Evolutionary conservation across 352 stramenopile species (phyloP).

Genomic region (Plasmopara halstedii): DNA sequence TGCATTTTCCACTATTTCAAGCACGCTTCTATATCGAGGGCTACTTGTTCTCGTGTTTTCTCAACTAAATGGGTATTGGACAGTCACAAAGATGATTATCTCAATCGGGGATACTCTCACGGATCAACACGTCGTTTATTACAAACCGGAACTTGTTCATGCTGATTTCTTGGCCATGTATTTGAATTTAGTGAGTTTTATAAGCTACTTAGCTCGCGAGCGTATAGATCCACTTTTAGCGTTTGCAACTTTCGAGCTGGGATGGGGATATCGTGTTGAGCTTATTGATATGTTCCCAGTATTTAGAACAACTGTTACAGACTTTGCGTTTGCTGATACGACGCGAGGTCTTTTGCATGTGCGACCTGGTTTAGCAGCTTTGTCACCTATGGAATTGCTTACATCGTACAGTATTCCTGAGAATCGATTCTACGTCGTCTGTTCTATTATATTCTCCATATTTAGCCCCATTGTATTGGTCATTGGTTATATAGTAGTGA

Average conservation of each 20-base stretch:
- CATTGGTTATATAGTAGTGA: conserved; percentile 13
- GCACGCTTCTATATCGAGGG: conserved; percentile 17
- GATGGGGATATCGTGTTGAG: conserved; percentile 11
- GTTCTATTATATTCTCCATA: conserved; percentile 15
- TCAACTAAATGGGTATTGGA: conserved; percentile 31
- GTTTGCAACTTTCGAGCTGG: conserved; percentile 14
- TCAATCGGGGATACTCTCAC: conserved; percentile 9
- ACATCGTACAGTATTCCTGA: conserved; percentile 15
- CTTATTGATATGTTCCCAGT: conserved; percentile 6
- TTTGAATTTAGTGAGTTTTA: conserved; percentile 8
- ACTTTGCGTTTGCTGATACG: conserved; percentile 12
- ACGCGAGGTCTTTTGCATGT: conserved; percentile 8
- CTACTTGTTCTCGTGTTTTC: conserved; percentile 18
- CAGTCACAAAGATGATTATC: conserved; percentile 27
- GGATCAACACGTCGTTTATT: conserved; percentile 1
- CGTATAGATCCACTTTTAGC: conserved; percentile 22
- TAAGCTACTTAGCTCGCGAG: conserved; percentile 22
- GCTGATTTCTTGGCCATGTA: conserved; percentile 26
- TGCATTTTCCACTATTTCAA: conserved; percentile 31
- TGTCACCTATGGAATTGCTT: conserved; percentile 19
- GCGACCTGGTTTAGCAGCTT: conserved; percentile 5
- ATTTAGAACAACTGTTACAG: conserved; percentile 5
- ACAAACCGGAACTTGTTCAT: conserved; percentile 12
- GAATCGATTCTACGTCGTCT: conserved; percentile 7
- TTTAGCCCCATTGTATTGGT: conserved; percentile 22